Percentiles rank a stretch among this genome's conserved stretches.
phyloP scores from a whole-genome alignment of 164 flowering plant genomes.

The Kingdonia uniflora region DNA sequence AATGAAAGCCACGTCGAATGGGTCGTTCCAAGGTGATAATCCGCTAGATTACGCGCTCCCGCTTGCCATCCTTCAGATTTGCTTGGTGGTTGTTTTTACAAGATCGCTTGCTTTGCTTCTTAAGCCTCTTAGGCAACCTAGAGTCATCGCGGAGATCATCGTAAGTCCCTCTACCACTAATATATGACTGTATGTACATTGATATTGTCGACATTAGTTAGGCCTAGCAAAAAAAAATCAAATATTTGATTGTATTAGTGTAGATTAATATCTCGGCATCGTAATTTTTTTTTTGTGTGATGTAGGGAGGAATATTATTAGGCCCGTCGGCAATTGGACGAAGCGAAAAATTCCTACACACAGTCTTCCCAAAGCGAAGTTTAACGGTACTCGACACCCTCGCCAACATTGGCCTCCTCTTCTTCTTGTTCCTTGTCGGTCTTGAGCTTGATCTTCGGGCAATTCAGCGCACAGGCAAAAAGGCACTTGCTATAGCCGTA shows the following conservation, averaged over 20 bases:
- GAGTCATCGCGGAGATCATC: constrained; percentile 27
- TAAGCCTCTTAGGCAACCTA: constrained; percentile 24
- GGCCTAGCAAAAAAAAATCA: no score
- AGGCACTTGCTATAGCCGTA: constrained; percentile 18
- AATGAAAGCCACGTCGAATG: constrained; percentile 25
- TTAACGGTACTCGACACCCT: constrained; percentile 24
- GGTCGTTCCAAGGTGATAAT: constrained; percentile 19
- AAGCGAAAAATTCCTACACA: constrained; percentile 16
- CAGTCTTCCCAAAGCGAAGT: constrained; percentile 17
- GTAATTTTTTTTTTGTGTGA: no score
- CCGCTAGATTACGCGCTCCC: constrained; percentile 25
- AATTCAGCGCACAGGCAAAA: constrained; percentile 18
- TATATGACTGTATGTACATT: not conserved
- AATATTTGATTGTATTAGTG: no score
- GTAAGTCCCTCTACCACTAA: constrained; percentile 9
- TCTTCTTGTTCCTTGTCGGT: constrained; percentile 24
- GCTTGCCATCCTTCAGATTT: constrained; percentile 20
- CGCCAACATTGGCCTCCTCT: constrained; percentile 25
- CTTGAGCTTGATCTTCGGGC: constrained; percentile 20
- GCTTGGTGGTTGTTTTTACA: constrained; percentile 20
- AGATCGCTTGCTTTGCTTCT: constrained; percentile 17
- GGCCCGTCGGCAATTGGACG: constrained; percentile 26
- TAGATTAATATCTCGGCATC: no score
- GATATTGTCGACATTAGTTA: not conserved
- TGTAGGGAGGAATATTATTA: constrained; percentile 24